Evolutionary conservation across 164 flowering plant species (phyloP).

Genomic region (Vitis amurensis): DNA sequence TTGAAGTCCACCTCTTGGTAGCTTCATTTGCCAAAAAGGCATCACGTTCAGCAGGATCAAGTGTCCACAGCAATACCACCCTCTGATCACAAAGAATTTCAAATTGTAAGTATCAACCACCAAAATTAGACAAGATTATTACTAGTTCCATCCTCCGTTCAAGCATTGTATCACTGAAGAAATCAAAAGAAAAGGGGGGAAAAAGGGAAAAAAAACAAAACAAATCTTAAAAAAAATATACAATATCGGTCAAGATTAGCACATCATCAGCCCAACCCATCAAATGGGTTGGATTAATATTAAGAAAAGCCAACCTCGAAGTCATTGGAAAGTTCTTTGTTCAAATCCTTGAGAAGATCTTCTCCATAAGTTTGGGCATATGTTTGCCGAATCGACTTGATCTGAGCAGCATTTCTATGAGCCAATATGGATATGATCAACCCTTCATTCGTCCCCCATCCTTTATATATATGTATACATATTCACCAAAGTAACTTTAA

Average conservation of each 20-base stretch:
- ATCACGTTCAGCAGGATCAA: constrained; percentile 75
- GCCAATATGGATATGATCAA: constrained; percentile 65
- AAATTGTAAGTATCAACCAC: not conserved
- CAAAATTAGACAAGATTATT: not conserved
- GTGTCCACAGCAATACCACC: constrained; percentile 56
- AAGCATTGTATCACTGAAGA: too few species aligned
- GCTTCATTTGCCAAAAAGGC: constrained; percentile 71
- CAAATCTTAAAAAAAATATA: too few species aligned
- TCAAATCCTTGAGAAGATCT: constrained; percentile 66
- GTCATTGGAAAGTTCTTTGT: constrained; percentile 68
- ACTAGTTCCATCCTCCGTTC: not conserved
- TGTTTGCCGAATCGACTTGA: constrained; percentile 45
- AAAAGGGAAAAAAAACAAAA: too few species aligned
- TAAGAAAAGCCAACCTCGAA: constrained; percentile 51
- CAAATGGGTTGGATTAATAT: not conserved
- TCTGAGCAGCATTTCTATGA: constrained; percentile 71
- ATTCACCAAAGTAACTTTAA: constrained; percentile 2
- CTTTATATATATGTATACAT: constrained; percentile 28
- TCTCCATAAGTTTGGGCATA: constrained; percentile 60
- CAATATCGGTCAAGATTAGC: too few species aligned
- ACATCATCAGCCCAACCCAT: too few species aligned
- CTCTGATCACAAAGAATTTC: constrained; percentile 33
- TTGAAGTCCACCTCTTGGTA: constrained; percentile 43
- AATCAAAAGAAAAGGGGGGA: too few species aligned
- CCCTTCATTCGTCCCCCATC: constrained; percentile 87